Evolutionary conservation across 768 basidiomycete species (phyloP), one percentile per base, ranked within the genome.

Genomic region (Russula emetica): DNA sequence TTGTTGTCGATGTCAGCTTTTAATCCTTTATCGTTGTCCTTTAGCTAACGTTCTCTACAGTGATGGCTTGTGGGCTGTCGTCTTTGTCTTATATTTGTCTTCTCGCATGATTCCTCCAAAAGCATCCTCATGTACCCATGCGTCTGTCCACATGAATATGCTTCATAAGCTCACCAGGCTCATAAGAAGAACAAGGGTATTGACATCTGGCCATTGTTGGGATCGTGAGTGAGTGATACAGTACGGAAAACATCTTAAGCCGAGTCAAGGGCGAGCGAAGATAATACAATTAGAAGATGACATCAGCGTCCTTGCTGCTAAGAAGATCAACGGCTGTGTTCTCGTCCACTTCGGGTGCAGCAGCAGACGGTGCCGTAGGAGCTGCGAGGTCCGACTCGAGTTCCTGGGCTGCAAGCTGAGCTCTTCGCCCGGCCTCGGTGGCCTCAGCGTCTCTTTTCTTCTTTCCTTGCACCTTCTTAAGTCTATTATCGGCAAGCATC

Each of bases 401-500:
- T 1, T 60, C 54, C 11, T 53, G 68, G 3, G 65, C 63, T 22
- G 58, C 66, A 55, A 58, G 58, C 49, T 55, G 55, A 7, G 60
- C 44, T 40, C 56, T 67, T 45, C 67, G 67, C 55, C 60, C 60
- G 0, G 63, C 69, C 34, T 76, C 74, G 10, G 75, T 71, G 16
- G 74, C 72, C 24, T 72, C 73, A 32, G 77, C 87, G 67, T 90
- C 86, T 60, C 91, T 81, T 76, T 96, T 96, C 83, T 96, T 98
- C 83, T 96, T 98, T 28, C 92, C 92, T 74, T 98, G 94, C 2
- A 97, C 94, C 74, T 97, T 96, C 78, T 98, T 98, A 69, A 98
- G 77, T 71, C 96, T 93, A 74, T 70, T 55, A 56, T 57, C 13
- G 7, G 32, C 32, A 44, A 20, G 20, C 30, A 61, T 54, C 24